Base-by-base conservation (phyloP, 2,329 filamentous ascomycete species). In the Thielaviopsis musarum region DNA sequence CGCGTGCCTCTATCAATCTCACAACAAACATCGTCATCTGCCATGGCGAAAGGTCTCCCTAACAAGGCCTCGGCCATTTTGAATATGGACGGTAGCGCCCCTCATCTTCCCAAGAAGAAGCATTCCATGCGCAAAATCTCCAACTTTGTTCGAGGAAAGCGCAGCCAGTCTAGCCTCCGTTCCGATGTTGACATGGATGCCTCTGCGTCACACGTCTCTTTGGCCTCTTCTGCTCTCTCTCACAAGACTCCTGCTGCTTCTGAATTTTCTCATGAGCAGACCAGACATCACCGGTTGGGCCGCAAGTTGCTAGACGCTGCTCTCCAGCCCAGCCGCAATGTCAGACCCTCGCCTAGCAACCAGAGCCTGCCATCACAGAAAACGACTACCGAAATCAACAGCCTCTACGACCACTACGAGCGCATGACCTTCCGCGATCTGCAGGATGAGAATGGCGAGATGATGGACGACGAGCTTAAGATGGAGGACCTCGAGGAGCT, bases 341-440 rank as follows among this genome's bases (percentile, higher is more conserved):
- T 62, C 10, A 60, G 51, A 52, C 52, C 24, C 22, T 51, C 49
- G 17, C 21, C 60, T 21, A 62, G 60, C 38, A 53, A 51, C 49
- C 60, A 57, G 15, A 58, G 51, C 41, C 49, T 62, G 19, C 28
- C 28, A 49, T 59, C 60, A 51, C 57, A 59, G 21, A 34, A 61
- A 30, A 59, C 54, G 13, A 65, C 71, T 2, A 67, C 70, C 17
- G 74, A 73, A 2, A 66, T 80, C 22, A 71, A 77, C 52, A 75
- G 75, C 57, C 69, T 82, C 2, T 81, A 82, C 64, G 71, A 79
- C 59, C 77, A 82, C 64, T 81, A 82, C 64, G 79, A 82, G 66
- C 74, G 79, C 63, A 76, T 76, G 71, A 75, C 77, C 0, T 75
- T 78, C 60, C 74, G 74, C 15, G 68, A 76, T 48, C 67, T 74